Base-by-base conservation (phyloP, 164 flowering plant species). In the Litsea cubeba region DNA sequence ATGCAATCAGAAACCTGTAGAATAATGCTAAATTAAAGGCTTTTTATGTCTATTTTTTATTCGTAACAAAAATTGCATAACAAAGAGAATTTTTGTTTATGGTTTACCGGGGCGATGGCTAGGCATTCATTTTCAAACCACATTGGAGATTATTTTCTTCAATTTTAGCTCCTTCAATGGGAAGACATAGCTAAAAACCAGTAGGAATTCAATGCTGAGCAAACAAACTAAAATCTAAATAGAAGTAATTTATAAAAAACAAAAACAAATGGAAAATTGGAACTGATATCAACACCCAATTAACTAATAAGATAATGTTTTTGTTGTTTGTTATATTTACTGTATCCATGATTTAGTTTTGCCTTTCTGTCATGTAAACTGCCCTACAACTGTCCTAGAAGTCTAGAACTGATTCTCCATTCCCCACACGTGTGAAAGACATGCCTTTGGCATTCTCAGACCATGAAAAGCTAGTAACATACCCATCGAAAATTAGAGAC, bases 351-450 rank as follows among this genome's bases (percentile, higher is more conserved):
- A 35, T 71, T 65, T 69, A 46, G 73, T 73, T 67, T 69, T 72
- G 72, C 54, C 12, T 23, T 69, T 72, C 54, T 40, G 40, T 26
- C 25, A 22, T 69, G 28, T 22, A 69, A 49, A 75, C 75, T 65
- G 78, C 5, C 25, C 40, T 79, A 80, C 69, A 82, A 77, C 85
- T 65, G 78, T 67, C 70, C 40, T 79, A 80, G n/a, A n/a, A n/a
- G n/a, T n/a, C n/a, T n/a, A n/a, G 69, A 82, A 77, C 86, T 32
- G 84, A 81, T 69, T 77, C 77, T 74, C 76, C 80, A 75, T 80
- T 64, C 68, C 60, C 74, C 51, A 82, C 85, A 83, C 78, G 81
- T 80, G 83, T 79, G 71, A 66, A 76, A 64, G 63, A 51, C 84
- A 76, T 83, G 77, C 78, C 73, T 82, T 82, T 79, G 75, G 80